phyloP scores from a whole-genome alignment of 352 stramenopile species.

The Phytophthora sp. region DNA sequence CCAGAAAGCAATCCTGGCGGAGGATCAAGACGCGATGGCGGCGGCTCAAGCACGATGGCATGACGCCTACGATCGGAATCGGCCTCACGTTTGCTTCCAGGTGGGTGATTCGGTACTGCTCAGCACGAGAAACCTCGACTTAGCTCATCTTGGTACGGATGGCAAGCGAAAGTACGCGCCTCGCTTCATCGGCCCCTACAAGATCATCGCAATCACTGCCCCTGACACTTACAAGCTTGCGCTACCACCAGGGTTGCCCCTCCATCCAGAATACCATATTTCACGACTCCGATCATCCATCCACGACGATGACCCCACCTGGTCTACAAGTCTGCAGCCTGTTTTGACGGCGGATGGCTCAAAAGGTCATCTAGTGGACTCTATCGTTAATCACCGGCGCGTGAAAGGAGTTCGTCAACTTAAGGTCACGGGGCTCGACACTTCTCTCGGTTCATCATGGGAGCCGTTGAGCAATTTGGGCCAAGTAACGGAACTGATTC shows the following conservation, averaged over 20 bases:
- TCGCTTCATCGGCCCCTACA: constrained; percentile 10
- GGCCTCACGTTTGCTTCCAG: background rate
- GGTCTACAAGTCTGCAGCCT: background rate
- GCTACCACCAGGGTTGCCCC: constrained; percentile 4
- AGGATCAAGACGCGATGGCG: constrained; percentile 5
- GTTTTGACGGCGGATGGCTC: constrained; percentile 4
- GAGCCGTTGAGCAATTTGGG: constrained; percentile 1
- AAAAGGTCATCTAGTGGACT: constrained; percentile 10
- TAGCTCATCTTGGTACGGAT: constrained; percentile 6
- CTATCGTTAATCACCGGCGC: constrained; percentile 1
- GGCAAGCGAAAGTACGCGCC: constrained; percentile 18
- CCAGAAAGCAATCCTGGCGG: constrained; percentile 9
- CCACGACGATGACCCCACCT: background rate
- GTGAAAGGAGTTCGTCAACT: constrained; percentile 12
- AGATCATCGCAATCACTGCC: background rate
- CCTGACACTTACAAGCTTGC: constrained; percentile 18
- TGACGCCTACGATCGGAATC: constrained; percentile 5
- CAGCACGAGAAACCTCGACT: constrained; percentile 9
- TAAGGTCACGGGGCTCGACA: constrained; percentile 18
- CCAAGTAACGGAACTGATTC: constrained; percentile 5
- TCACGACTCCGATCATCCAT: constrained; percentile 6
- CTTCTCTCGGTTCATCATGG: constrained; percentile 14
- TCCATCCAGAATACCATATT: constrained; percentile 16
- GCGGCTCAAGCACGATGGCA: constrained; percentile 3
- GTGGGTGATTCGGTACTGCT: constrained; percentile 2